Evolutionary conservation across 331 rosid species (phyloP).

Genomic region (Prunus yedoensis): DNA sequence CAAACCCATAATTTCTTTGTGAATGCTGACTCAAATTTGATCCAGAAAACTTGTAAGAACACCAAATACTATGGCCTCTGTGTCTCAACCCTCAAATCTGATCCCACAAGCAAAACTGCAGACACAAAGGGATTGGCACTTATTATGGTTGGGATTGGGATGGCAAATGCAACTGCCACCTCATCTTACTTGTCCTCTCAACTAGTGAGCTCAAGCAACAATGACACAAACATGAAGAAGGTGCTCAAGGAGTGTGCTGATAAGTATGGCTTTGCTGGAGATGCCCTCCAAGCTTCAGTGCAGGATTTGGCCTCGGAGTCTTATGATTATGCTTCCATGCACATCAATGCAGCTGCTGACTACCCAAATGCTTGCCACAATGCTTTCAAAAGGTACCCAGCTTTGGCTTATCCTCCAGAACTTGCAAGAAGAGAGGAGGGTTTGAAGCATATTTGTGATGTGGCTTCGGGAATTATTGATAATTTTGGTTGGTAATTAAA

Average conservation of each 20-base stretch:
- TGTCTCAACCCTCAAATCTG: slow-evolving; percentile 59
- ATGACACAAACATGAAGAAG: slow-evolving; percentile 33
- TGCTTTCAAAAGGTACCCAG: slow-evolving; percentile 49
- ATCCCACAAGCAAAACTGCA: slow-evolving; percentile 56
- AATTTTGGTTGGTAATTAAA: slow-evolving; percentile 41
- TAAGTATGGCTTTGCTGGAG: slow-evolving; percentile 60
- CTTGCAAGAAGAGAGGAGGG: slow-evolving; percentile 67
- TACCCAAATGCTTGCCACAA: slow-evolving; percentile 82
- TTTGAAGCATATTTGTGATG: slow-evolving; percentile 76
- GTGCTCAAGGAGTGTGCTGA: slow-evolving; percentile 72
- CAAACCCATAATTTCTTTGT: slow-evolving; percentile 19
- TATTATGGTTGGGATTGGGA: slow-evolving; percentile 60
- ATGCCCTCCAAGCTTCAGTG: slow-evolving; percentile 57
- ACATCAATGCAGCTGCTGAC: slow-evolving; percentile 70
- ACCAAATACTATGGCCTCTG: slow-evolving; percentile 72
- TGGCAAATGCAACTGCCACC: slow-evolving; percentile 67
- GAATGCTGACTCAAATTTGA: slow-evolving; percentile 55
- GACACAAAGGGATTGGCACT: slow-evolving; percentile 72
- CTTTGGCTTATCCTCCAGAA: slow-evolving; percentile 53
- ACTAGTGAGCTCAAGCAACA: slow-evolving; percentile 28
- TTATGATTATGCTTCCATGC: slow-evolving; percentile 77
- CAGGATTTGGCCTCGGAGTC: slow-evolving; percentile 53
- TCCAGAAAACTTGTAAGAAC: slow-evolving; percentile 65
- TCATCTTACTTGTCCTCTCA: slow-evolving; percentile 66
- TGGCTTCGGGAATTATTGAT: slow-evolving; percentile 77